phyloP scores from a whole-genome alignment of 192 early-diverging fungal species.

The Jimgerdemannia lactiflua region DNA sequence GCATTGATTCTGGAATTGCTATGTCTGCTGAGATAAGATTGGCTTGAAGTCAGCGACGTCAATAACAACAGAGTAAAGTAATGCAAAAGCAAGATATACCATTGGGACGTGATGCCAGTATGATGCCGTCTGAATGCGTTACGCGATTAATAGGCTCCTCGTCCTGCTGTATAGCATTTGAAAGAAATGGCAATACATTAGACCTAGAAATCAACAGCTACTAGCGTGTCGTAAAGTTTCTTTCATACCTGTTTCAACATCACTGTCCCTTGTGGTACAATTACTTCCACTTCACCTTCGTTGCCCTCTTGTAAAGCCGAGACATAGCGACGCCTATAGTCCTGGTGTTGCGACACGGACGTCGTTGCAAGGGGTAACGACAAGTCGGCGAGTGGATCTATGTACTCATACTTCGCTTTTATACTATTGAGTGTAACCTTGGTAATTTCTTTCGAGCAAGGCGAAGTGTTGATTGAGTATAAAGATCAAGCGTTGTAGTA shows the following conservation, averaged over 20 bases:
- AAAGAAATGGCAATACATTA: no score
- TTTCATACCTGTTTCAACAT: background rate
- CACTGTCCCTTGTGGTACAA: background rate
- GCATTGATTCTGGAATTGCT: conserved; percentile 27
- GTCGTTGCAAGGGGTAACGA: conserved; percentile 27
- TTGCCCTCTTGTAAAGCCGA: conserved; percentile 43
- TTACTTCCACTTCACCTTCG: conserved; percentile 36
- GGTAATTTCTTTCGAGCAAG: no score
- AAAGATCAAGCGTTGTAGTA: no score
- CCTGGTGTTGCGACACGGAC: conserved; percentile 42
- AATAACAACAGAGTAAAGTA: background rate
- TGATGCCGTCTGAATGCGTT: conserved; percentile 4
- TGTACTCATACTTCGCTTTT: conserved; percentile 19
- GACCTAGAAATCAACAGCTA: no score
- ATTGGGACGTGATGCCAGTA: background rate
- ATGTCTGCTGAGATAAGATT: conserved; percentile 12
- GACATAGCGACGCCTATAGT: conserved; percentile 41
- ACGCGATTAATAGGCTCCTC: conserved; percentile 12
- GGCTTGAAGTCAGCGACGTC: background rate
- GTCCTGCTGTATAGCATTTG: background rate
- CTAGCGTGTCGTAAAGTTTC: no score
- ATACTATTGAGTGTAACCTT: background rate
- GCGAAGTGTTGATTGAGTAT: no score
- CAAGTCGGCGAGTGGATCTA: conserved; percentile 41
- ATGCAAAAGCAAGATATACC: background rate